Conservation (phyloP, 441 rosid genomes). For the Corymbia citriodora region DNA sequence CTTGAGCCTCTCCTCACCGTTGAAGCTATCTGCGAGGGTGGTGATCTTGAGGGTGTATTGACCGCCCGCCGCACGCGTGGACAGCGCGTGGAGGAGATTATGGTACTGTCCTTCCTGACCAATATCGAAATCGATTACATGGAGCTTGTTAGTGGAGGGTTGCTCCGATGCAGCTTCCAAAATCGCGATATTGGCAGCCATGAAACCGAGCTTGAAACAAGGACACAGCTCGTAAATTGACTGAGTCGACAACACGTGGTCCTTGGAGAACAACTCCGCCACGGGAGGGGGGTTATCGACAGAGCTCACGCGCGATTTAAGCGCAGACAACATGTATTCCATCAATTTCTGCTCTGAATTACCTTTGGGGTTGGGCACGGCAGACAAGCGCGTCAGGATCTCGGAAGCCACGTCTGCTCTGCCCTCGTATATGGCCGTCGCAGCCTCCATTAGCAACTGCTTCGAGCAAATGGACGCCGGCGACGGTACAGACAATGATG, state of each 20-base stretch:
- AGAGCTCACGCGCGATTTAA: slow-evolving; percentile 49
- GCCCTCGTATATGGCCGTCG: slow-evolving; percentile 69
- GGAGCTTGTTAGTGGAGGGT: slow-evolving; percentile 27
- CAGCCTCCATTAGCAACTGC: slow-evolving; percentile 56
- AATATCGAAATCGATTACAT: slow-evolving; percentile 76
- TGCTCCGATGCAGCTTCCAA: slow-evolving; percentile 50
- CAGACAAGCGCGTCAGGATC: slow-evolving; percentile 55
- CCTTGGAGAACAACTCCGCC: slow-evolving; percentile 45
- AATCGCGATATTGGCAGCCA: slow-evolving; percentile 84
- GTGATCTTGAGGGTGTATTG: slow-evolving; percentile 54
- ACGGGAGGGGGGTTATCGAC: slow-evolving; percentile 45
- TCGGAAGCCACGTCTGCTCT: slow-evolving; percentile 48
- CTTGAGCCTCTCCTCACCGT: slow-evolving; percentile 42
- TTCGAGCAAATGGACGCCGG: slow-evolving; percentile 40
- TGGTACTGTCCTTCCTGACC: slow-evolving; percentile 71
- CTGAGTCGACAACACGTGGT: slow-evolving; percentile 50
- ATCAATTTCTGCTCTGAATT: slow-evolving; percentile 71
- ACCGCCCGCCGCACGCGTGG: slow-evolving; percentile 28
- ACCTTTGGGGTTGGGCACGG: slow-evolving; percentile 40
- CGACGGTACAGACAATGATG: slow-evolving; percentile 30
- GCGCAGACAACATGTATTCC: slow-evolving; percentile 50
- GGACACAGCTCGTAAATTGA: slow-evolving; percentile 64
- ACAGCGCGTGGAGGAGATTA: slow-evolving; percentile 58
- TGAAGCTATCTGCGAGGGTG: slow-evolving; percentile 36
- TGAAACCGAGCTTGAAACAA: slow-evolving; percentile 75